These are phyloP conservation scores for Sporothrix schenckii DNA, from an alignment of 2,329 filamentous ascomycete species.

Conservation along the genomic window DNA sequence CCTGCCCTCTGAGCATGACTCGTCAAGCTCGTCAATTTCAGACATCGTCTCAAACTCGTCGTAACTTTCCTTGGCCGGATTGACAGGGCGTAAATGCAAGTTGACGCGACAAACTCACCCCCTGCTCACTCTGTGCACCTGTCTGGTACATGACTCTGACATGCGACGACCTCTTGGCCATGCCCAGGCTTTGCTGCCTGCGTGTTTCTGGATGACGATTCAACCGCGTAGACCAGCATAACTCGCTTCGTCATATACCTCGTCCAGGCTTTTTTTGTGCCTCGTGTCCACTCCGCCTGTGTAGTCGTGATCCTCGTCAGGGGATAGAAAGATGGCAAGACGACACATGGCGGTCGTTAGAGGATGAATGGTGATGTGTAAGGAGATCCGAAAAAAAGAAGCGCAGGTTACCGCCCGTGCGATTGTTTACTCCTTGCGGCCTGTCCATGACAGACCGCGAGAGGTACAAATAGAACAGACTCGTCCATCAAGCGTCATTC, in stretches of 20 bases:
- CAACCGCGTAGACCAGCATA: neutral
- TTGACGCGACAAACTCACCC: no score
- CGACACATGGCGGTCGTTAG: neutral
- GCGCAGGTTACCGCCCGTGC: neutral
- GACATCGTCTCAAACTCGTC: constrained; percentile 17
- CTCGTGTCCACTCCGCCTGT: neutral
- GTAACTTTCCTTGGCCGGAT: neutral
- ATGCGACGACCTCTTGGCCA: constrained; percentile 16
- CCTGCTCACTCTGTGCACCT: neutral
- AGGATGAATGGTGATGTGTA: neutral
- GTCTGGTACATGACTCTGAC: neutral
- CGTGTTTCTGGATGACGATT: neutral
- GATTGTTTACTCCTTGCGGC: neutral
- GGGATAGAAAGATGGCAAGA: neutral
- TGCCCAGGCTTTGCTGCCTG: neutral
- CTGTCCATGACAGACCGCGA: neutral
- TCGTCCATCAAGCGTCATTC: neutral
- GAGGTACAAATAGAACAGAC: constrained; percentile 6
- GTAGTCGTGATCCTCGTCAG: neutral
- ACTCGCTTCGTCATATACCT: constrained; percentile 1
- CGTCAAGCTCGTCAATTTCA: constrained; percentile 18
- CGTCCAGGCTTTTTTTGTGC: constrained; percentile 17
- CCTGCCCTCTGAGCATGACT: constrained; percentile 15
- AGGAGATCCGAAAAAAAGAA: neutral
- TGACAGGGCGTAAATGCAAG: no score